Evolutionary conservation across 257 asterid genomes (phyloP).

Genomic region (Scutellaria barbata): DNA sequence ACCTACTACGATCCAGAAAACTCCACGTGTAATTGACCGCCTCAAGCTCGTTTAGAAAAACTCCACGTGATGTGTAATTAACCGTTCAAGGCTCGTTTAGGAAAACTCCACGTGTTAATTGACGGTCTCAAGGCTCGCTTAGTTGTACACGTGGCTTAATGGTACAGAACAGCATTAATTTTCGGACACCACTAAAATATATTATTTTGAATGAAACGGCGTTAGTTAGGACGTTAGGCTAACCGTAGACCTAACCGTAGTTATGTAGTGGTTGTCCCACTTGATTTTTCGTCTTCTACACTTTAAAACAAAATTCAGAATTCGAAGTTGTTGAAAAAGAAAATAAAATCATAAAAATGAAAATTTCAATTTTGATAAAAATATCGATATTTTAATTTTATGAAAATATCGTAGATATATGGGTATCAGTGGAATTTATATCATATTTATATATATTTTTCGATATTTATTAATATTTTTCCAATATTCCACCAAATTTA

Average conservation of each 20-base stretch:
- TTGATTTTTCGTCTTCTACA: background rate
- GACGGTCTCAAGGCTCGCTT: background rate
- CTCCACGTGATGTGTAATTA: too few species aligned
- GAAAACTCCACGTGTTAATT: slow-evolving; percentile 33
- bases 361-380: too few species aligned
- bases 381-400: too few species aligned
- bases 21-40: too few species aligned
- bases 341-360: background rate
- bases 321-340: background rate
- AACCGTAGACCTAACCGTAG: slow-evolving; percentile 23
- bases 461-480: too few species aligned
- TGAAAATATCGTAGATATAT: too few species aligned
- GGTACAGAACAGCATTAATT: background rate
- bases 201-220: background rate
- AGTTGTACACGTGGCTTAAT: slow-evolving; percentile 28
- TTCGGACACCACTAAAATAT: background rate
- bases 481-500: too few species aligned
- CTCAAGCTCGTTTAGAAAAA: too few species aligned
- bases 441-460: too few species aligned
- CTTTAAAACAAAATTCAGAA: background rate
- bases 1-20: slow-evolving; percentile 20
- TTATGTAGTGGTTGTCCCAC: background rate
- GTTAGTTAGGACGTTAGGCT: slow-evolving; percentile 15
- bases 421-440: too few species aligned
- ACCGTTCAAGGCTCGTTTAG: too few species aligned